Conservation (phyloP, 1,139 yeast genomes). For the Saccharomyces hybrid region DNA sequence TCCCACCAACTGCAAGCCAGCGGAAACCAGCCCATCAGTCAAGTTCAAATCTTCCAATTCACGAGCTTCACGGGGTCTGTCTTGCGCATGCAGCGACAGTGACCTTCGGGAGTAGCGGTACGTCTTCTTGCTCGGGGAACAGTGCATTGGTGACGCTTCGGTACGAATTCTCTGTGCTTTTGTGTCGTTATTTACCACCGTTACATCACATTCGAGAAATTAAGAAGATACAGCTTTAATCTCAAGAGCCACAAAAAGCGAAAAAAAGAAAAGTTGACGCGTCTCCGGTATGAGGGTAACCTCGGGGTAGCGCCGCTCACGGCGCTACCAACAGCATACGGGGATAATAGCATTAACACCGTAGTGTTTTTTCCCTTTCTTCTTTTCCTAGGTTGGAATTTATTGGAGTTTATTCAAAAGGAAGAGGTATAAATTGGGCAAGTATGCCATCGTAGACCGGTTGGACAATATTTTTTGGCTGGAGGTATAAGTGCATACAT, state of each 20-base stretch:
- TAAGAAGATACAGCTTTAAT: background rate
- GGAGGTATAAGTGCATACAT: too few relatives aligned
- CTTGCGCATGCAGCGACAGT: background rate
- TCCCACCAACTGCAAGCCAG: constrained; percentile 5
- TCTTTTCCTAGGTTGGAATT: background rate
- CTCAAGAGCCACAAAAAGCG: background rate
- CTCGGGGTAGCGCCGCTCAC: background rate
- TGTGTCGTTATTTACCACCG: background rate
- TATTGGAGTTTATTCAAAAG: background rate
- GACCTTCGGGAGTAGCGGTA: background rate
- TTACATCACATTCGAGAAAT: background rate
- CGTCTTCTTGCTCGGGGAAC: background rate
- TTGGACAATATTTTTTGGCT: too few relatives aligned
- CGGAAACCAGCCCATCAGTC: constrained; percentile 3
- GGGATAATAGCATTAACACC: constrained; percentile 1
- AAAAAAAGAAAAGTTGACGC: background rate
- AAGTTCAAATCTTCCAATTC: background rate
- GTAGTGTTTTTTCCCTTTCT: background rate
- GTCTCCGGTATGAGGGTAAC: background rate
- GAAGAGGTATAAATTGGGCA: background rate
- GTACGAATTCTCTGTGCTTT: background rate
- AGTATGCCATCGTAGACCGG: too few relatives aligned
- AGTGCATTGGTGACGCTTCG: background rate
- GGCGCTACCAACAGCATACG: background rate
- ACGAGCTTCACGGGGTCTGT: background rate